A percentile compares a stretch with the other conserved stretches of the same genome.
These are phyloP conservation scores for Ilyonectria robusta DNA, from an alignment of 2,329 filamentous ascomycete genomes.

Conservation along the genomic window DNA sequence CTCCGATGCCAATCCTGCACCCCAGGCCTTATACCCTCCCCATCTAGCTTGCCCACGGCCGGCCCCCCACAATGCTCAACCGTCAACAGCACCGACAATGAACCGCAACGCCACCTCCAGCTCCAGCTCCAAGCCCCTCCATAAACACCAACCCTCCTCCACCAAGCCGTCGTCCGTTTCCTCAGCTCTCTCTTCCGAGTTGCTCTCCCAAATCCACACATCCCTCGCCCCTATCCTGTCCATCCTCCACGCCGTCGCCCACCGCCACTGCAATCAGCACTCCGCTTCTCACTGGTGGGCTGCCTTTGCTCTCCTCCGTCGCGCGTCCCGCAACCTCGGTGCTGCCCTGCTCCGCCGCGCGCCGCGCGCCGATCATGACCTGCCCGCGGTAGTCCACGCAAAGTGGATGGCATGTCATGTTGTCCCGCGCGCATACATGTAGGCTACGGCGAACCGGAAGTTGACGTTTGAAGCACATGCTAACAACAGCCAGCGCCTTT, in stretches of 20 bases:
- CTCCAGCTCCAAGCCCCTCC: constrained; percentile 25
- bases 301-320: constrained; percentile 79
- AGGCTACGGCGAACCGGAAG: constrained; percentile 30
- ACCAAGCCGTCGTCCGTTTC: constrained; percentile 30
- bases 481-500: constrained; percentile 66
- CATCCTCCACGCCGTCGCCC: constrained; percentile 80
- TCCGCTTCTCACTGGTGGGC: constrained; percentile 84
- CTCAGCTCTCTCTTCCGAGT: constrained; percentile 15
- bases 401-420: constrained; percentile 50
- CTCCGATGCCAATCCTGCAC: background rate
- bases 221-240: constrained; percentile 59
- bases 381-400: constrained; percentile 41
- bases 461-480: background rate
- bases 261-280: constrained; percentile 95
- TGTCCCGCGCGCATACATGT: constrained; percentile 56
- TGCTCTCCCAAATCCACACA: constrained; percentile 37
- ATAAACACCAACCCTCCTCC: constrained; percentile 22
- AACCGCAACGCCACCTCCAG: constrained; percentile 7
- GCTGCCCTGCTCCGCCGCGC: constrained; percentile 42
- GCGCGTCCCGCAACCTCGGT: constrained; percentile 70
- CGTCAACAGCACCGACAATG: background rate
- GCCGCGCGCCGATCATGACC: constrained; percentile 16
- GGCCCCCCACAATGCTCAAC: background rate
- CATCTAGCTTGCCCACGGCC: background rate
- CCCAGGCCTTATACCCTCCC: background rate